Evolutionary conservation across 2,329 filamentous ascomycete genomes (phyloP).

Genomic region (Aureobasidium sp.): DNA sequence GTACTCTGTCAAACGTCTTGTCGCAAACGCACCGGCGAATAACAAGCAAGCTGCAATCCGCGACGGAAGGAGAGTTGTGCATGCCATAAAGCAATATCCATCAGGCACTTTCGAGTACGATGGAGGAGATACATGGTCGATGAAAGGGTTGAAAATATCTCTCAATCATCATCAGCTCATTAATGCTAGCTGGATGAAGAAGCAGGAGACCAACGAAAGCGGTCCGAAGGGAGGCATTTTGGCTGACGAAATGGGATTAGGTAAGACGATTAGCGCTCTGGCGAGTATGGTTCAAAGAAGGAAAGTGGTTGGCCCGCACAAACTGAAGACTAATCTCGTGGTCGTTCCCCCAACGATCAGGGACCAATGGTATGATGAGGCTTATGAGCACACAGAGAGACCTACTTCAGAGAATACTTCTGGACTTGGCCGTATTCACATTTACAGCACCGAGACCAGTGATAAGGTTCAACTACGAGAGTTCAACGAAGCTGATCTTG

Average conservation of each 20-base stretch:
- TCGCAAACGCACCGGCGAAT: background rate
- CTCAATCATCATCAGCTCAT: background rate
- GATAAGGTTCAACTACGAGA: background rate
- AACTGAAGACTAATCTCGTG: background rate
- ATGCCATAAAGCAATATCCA: background rate
- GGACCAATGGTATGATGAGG: background rate
- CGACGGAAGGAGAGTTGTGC: background rate
- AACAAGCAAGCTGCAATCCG: background rate
- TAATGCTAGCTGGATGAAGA: background rate
- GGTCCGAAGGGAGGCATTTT: background rate
- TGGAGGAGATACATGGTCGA: background rate
- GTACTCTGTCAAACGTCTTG: background rate
- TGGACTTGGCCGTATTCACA: background rate
- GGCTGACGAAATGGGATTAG: background rate
- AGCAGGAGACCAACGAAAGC: background rate
- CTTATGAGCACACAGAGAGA: background rate
- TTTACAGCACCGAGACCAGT: background rate
- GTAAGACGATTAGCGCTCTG: background rate
- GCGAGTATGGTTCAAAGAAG: background rate
- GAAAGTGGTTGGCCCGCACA: too few species aligned
- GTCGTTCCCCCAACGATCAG: background rate
- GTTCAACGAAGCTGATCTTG: background rate
- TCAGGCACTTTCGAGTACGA: background rate
- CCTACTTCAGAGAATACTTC: background rate
- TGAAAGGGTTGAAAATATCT: background rate